Evolutionary conservation across 129 eudicot species (phyloP), one percentile per base, ranked within the genome.

Genomic region (Tagetes erecta): DNA sequence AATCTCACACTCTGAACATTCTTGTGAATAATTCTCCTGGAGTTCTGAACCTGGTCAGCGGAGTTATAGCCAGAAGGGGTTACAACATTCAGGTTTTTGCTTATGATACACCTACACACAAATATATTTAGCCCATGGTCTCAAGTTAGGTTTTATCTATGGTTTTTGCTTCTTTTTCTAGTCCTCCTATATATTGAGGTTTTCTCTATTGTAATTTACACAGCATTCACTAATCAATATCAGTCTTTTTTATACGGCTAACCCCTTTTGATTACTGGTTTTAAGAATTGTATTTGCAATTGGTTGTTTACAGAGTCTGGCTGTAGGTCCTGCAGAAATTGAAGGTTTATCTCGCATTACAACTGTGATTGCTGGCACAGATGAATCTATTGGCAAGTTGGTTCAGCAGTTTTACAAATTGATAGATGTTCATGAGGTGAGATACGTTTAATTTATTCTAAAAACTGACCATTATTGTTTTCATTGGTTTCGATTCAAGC

Each of bases 341-440:
- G 86, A 87, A 72, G 98, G 98, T 42, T 68, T 92, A 72, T 87
- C 98, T 67, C 96, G 96, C 59, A 86, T 92, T 79, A 92, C 98
- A 72, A 87, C 95, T 52, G 98, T 92, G 79, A 85, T 92, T 62
- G 91, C 96, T 50, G 96, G 96, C 64, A 92, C 94, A 37, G 92
- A 89, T 78, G 95, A 86, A 79, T 83, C 88, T 55, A 92, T 92
- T 67, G 71, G 72, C 76, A 90, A 89, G 76, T 78, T 92, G 83
- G 95, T 92, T 64, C 83, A 87, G 82, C 98, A 90, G 60, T 80
- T 92, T 33, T 34, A 80, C 87, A 92, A 92, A 83, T 79, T 92
- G 79, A 82, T 92, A 64, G 98, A 92, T 79, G 84, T 92, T 82
- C 90, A 89, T 81, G 95, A 89, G 86, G 97, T 89, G 82, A 78